These are phyloP conservation scores for Suillus plorans DNA, from an alignment of 768 basidiomycete genomes.

Conservation along the genomic window DNA sequence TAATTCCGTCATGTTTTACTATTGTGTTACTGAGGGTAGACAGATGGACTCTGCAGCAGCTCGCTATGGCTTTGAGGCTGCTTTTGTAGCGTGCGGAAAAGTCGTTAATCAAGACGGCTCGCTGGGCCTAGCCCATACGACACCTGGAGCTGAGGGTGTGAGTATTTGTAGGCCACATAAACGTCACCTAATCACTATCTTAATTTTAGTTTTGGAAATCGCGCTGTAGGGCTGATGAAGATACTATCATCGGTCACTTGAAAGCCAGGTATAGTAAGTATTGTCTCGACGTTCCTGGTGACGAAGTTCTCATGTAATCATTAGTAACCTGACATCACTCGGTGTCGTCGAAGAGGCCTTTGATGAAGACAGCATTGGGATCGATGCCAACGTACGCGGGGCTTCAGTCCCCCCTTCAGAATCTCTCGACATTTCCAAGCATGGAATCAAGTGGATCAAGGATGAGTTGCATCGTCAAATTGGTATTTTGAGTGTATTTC, in stretches of 20 bases:
- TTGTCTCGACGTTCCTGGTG: neutral
- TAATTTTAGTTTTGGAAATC: too few relatives aligned
- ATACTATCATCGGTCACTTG: slow-evolving; percentile 1
- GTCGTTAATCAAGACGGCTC: neutral
- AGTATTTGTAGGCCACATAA: too few relatives aligned
- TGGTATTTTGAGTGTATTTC: neutral
- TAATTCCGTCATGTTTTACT: neutral
- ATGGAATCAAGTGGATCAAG: neutral
- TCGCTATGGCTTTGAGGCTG: neutral
- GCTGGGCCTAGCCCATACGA: neutral
- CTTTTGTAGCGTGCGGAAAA: neutral
- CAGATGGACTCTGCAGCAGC: neutral
- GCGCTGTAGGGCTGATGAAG: too few relatives aligned
- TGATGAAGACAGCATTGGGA: neutral
- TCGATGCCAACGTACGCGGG: neutral
- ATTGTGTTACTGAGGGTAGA: neutral
- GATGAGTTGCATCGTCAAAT: neutral
- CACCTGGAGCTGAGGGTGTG: too few relatives aligned
- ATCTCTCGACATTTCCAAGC: neutral
- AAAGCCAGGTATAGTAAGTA: slow-evolving; percentile 8
- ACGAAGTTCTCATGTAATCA: neutral
- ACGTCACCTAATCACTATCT: too few relatives aligned
- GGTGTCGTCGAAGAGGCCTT: neutral
- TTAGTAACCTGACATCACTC: neutral
- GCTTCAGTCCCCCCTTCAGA: neutral